Percentiles rank a stretch among this genome's conserved stretches.
These are phyloP conservation scores for Coemansia javaensis DNA, from an alignment of 192 early-diverging fungal genomes.

Conservation along the genomic window DNA sequence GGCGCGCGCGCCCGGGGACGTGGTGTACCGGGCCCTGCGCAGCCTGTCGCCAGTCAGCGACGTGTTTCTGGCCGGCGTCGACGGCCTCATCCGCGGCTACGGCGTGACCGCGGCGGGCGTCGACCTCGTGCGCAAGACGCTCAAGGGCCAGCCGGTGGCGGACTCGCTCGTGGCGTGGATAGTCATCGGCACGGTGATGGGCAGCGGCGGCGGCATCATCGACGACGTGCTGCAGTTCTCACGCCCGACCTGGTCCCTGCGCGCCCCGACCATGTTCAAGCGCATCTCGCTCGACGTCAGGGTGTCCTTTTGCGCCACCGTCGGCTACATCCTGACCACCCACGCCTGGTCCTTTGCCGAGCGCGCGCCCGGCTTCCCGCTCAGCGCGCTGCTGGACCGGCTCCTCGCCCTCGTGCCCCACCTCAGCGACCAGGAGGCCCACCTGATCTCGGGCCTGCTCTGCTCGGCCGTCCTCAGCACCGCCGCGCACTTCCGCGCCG, in stretches of 20 bases:
- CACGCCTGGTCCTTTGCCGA: slow-evolving; percentile 50
- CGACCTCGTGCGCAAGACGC: slow-evolving; percentile 40
- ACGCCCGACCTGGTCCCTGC: slow-evolving; percentile 29
- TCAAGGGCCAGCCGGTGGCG: slow-evolving; percentile 38
- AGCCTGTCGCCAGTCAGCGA: slow-evolving; percentile 42
- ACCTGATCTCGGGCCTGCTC: slow-evolving; percentile 35
- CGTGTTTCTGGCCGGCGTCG: slow-evolving; percentile 47
- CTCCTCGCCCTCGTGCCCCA: slow-evolving; percentile 34
- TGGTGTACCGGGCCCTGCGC: slow-evolving; percentile 34
- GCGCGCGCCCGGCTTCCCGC: slow-evolving; percentile 33
- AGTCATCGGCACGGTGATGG: slow-evolving; percentile 44
- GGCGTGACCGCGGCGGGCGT: slow-evolving; percentile 51
- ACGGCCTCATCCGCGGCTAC: slow-evolving; percentile 50
- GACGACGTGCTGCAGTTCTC: slow-evolving; percentile 52
- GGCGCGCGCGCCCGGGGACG: slow-evolving; percentile 38
- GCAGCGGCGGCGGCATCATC: slow-evolving; percentile 53
- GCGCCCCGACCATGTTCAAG: slow-evolving; percentile 41
- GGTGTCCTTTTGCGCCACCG: slow-evolving; percentile 40
- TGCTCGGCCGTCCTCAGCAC: slow-evolving; percentile 46
- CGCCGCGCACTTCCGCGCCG: slow-evolving; percentile 20
- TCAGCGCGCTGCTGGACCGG: slow-evolving; percentile 28
- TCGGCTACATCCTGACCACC: slow-evolving; percentile 48
- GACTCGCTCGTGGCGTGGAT: slow-evolving; percentile 50
- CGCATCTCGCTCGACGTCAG: slow-evolving; percentile 39
- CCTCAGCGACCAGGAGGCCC: slow-evolving; percentile 39